These are phyloP conservation scores for Gryganskiella cystojenkinii DNA, from an alignment of 192 early-diverging fungal genomes.

Conservation along the genomic window DNA sequence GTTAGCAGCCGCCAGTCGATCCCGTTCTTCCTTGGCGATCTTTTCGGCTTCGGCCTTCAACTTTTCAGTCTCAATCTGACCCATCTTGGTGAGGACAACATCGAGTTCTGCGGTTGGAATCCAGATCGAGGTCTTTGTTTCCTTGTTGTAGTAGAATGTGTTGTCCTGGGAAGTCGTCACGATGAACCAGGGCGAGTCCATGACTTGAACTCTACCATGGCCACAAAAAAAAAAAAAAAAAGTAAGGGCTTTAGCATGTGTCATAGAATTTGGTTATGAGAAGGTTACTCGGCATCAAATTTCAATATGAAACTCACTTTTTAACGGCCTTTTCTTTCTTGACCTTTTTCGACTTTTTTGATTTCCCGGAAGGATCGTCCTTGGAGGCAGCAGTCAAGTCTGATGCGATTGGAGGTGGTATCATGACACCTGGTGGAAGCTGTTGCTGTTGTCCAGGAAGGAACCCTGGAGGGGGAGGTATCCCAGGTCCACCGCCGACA, in stretches of 20 bases:
- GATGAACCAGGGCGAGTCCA: slow-evolving; percentile 78
- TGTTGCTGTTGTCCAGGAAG: slow-evolving; percentile 17
- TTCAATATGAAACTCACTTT: no score
- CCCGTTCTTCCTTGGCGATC: slow-evolving; percentile 53
- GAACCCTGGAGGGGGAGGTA: slow-evolving; percentile 17
- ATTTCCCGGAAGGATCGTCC: slow-evolving; percentile 23
- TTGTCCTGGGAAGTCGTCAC: slow-evolving; percentile 74
- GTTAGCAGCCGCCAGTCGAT: slow-evolving; percentile 4
- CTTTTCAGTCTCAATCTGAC: slow-evolving; percentile 52
- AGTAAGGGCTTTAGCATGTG: background rate
- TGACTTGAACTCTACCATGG: slow-evolving; percentile 60
- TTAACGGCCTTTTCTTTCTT: slow-evolving; percentile 56
- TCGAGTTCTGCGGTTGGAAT: slow-evolving; percentile 67
- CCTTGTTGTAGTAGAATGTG: slow-evolving; percentile 82
- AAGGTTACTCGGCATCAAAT: no score
- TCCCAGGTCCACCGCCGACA: slow-evolving; percentile 17
- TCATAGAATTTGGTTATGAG: no score
- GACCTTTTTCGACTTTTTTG: slow-evolving; percentile 50
- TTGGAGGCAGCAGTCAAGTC: slow-evolving; percentile 2
- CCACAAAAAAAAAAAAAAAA: background rate
- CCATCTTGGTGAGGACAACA: slow-evolving; percentile 63
- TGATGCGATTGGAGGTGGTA: slow-evolving; percentile 12
- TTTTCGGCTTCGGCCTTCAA: slow-evolving; percentile 39
- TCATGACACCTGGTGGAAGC: slow-evolving; percentile 18
- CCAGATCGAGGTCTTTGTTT: slow-evolving; percentile 77